Percentiles rank a stretch among this genome's conserved stretches.
phyloP scores from a whole-genome alignment of 176 grass and related monocot genomes.

The Avena insularis region DNA sequence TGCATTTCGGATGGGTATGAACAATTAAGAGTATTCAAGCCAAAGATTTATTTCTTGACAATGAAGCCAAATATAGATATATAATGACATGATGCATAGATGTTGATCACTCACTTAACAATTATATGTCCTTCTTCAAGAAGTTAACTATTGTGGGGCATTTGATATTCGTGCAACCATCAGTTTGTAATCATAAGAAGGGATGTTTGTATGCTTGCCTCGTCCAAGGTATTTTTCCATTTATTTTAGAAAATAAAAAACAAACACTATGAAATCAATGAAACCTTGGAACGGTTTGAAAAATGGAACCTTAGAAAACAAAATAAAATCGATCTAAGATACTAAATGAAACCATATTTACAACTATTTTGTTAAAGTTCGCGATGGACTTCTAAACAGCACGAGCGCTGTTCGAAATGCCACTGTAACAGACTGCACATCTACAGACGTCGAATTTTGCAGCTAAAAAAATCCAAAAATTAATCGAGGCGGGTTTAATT shows the following conservation, averaged over 20 bases:
- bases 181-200: background rate
- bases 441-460: background rate
- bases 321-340: background rate
- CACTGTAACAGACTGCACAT: background rate
- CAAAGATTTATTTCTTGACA: background rate
- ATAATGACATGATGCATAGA: background rate
- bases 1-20: slow-evolving; percentile 7
- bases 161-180: too few relatives aligned
- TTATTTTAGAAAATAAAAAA: background rate
- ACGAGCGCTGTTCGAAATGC: background rate
- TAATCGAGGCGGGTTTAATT: background rate
- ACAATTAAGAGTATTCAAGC: slow-evolving; percentile 8
- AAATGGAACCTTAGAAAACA: background rate
- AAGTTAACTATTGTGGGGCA: too few relatives aligned
- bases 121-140: background rate
- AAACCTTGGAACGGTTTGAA: too few relatives aligned
- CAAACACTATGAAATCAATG: background rate
- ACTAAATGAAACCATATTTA: background rate
- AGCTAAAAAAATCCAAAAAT: background rate
- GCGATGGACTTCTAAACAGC: too few relatives aligned
- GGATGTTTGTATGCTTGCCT: background rate
- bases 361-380: background rate
- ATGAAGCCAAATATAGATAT: background rate
- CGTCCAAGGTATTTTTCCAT: background rate
- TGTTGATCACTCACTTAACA: background rate